Evolutionary conservation across 2,329 filamentous ascomycete species (phyloP), one percentile per base, ranked within the genome.

Genomic region (Alternaria novae-zelandiae): DNA sequence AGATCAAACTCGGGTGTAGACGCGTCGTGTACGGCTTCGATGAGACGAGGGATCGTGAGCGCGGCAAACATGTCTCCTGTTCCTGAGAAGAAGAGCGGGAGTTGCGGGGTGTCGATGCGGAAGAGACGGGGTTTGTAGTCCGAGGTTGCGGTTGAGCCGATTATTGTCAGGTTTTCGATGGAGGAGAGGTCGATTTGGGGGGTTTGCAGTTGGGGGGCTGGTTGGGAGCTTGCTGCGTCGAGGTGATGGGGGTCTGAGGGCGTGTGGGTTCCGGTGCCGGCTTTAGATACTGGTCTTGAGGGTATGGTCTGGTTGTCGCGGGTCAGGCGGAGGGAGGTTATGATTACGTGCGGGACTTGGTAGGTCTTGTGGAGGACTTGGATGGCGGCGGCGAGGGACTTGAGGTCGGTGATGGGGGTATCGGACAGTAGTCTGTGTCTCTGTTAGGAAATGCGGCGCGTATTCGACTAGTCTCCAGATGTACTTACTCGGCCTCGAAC

Each of bases 31-130:
- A 93, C 91, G 25, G 93, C 94, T 83, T 98, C 93, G 61, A 95
- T 90, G 75, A 99, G 89, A 28, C 95, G 89, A 44, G 92, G 92
- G 2, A 97, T 89, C 76, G 93, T 94, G 49, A 99, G 86, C 8
- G 95, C 95, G 28, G 94, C 95, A 77, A 99, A 98, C 95, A 99
- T 97, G 83, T 99, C 96, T 50, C 96, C 96, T 0, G 96, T 98
- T 44, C 96, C 96, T 72, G 91, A 94, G 82, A 98, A 99, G 85
- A 96, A 97, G 81, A 94, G 92, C 76, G 97, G 92, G 63, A 97
- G 90, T 26, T 91, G 88, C 0, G 95, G 94, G 60, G 97, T 93
- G 59, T 91, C 89, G 74, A 98, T 90, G 74, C 91, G 90, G 85
- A 98, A 99, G 56, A 95, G 86, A n/a, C 96, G 90, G 0, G 95